Evolutionary conservation across 75 land plant species (phyloP).

Genomic region (Selaginella moellendorffii): DNA sequence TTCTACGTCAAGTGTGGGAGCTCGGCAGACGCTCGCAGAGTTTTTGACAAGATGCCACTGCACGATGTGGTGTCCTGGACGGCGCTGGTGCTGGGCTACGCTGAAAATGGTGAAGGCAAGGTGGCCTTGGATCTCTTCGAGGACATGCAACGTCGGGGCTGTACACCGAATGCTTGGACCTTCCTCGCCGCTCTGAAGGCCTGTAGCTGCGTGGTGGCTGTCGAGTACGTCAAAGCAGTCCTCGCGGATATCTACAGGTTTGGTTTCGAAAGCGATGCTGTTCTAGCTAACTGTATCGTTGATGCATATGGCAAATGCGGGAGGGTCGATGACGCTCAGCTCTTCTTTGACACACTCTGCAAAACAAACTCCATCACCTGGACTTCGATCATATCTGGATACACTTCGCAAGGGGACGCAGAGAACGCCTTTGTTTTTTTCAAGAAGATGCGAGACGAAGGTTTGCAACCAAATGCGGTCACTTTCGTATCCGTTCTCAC

Average conservation of each 20-base stretch:
- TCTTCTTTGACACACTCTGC: slow-evolving; percentile 15
- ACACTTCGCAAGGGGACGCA: slow-evolving; percentile 13
- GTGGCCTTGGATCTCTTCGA: slow-evolving; percentile 6
- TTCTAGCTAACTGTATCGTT: slow-evolving; percentile 22
- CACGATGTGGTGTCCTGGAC: slow-evolving; percentile 14
- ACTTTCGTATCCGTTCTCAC: slow-evolving; percentile 20
- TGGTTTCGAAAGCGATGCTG: slow-evolving; percentile 10
- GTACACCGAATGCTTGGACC: slow-evolving; percentile 12
- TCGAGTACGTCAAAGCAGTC: slow-evolving; percentile 16
- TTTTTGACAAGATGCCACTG: slow-evolving; percentile 16
- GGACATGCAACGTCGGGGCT: slow-evolving; percentile 8
- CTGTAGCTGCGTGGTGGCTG: slow-evolving; percentile 4
- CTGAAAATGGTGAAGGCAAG: neutral
- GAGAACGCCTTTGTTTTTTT: slow-evolving; percentile 25
- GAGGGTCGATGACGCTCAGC: slow-evolving; percentile 13
- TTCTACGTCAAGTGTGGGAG: slow-evolving; percentile 10
- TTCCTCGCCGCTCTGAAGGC: slow-evolving; percentile 15
- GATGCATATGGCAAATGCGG: slow-evolving; percentile 30
- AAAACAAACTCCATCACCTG: slow-evolving; percentile 20
- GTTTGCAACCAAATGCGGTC: slow-evolving; percentile 22
- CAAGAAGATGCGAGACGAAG: slow-evolving; percentile 22
- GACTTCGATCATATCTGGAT: slow-evolving; percentile 25
- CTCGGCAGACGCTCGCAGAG: slow-evolving; percentile 1
- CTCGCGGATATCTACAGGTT: slow-evolving; percentile 11
- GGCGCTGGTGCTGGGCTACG: slow-evolving; percentile 14